Evolutionary conservation across 2,329 filamentous ascomycete genomes (phyloP).

Genomic region (Penicillium capsulatum): DNA sequence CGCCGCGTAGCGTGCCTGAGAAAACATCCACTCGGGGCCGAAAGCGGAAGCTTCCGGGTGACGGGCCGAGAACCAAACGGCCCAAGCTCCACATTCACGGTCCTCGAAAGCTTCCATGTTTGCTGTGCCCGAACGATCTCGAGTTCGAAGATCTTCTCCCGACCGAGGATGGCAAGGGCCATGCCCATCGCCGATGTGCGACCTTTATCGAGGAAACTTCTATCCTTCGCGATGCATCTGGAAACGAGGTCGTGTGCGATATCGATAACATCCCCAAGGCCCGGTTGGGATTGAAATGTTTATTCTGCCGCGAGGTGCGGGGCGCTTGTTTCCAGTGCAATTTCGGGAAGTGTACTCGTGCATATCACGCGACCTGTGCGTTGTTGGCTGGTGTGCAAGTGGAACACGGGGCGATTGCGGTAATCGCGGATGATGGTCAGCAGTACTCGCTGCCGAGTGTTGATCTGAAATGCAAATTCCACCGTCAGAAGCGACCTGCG

Average conservation of each 20-base stretch:
- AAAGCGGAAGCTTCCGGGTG: constrained; percentile 64
- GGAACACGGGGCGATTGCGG: constrained; percentile 77
- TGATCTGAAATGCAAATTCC: constrained; percentile 91
- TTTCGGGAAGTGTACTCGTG: constrained; percentile 84
- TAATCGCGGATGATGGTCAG: constrained; percentile 83
- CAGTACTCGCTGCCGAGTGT: constrained; percentile 91
- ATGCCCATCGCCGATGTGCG: constrained; percentile 81
- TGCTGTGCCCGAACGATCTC: constrained; percentile 87
- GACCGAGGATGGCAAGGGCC: constrained; percentile 78
- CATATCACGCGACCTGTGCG: constrained; percentile 94
- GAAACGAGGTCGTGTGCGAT: constrained; percentile 70
- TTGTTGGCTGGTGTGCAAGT: constrained; percentile 87
- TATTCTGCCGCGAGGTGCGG: constrained; percentile 88
- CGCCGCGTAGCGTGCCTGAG: constrained; percentile 68
- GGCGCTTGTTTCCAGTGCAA: constrained; percentile 98
- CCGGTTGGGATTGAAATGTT: constrained; percentile 84
- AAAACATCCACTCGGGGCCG: constrained; percentile 58
- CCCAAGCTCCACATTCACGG: constrained; percentile 69
- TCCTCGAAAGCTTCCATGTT: constrained; percentile 73
- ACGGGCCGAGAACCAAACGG: constrained; percentile 67
- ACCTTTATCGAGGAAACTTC: constrained; percentile 89
- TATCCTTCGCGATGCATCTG: constrained; percentile 66
- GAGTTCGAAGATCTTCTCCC: constrained; percentile 74
- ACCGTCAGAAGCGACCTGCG: constrained; percentile 80
- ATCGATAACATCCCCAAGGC: constrained; percentile 78